phyloP scores from a whole-genome alignment of 306 rosid species.

The Quillaja saponaria region DNA sequence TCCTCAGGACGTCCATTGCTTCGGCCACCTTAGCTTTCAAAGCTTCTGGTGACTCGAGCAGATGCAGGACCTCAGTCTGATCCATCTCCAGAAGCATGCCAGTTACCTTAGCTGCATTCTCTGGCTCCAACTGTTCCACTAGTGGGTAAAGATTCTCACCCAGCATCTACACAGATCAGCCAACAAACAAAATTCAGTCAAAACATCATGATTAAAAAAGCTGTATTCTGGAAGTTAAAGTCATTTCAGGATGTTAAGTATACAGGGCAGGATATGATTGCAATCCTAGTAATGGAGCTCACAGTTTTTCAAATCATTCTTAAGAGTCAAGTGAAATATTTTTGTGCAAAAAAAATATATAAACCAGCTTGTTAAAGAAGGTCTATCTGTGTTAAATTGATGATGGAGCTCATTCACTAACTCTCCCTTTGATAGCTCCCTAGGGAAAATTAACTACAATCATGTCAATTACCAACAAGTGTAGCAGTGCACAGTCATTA shows the following conservation, averaged over 20 bases:
- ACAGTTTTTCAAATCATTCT: too few species aligned
- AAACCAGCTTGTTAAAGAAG: too few species aligned
- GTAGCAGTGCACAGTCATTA: too few species aligned
- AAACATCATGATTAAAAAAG: constrained; percentile 6
- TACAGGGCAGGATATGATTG: too few species aligned
- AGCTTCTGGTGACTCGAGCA: constrained; percentile 98
- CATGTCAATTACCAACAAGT: too few species aligned
- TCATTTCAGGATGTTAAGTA: too few species aligned
- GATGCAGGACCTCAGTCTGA: constrained; percentile 93
- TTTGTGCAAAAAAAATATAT: too few species aligned
- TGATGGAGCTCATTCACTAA: too few species aligned
- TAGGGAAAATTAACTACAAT: too few species aligned
- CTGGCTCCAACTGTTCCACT: constrained; percentile 95
- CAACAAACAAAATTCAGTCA: constrained; percentile 23
- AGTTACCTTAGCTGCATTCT: constrained; percentile 95
- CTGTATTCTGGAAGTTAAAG: not conserved
- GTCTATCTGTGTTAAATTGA: too few species aligned
- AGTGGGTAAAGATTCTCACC: constrained; percentile 97
- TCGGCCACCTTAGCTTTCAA: constrained; percentile 94
- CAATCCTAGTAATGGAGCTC: too few species aligned
- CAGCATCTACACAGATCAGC: constrained; percentile 67
- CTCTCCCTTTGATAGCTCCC: not conserved
- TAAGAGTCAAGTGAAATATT: too few species aligned
- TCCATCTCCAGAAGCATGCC: constrained; percentile 99
- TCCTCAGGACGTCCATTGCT: constrained; percentile 95